A percentile compares a stretch with the other conserved stretches of the same genome.
phyloP scores from a whole-genome alignment of 495 filamentous ascomycete species.

The Penicillium chermesinum region DNA sequence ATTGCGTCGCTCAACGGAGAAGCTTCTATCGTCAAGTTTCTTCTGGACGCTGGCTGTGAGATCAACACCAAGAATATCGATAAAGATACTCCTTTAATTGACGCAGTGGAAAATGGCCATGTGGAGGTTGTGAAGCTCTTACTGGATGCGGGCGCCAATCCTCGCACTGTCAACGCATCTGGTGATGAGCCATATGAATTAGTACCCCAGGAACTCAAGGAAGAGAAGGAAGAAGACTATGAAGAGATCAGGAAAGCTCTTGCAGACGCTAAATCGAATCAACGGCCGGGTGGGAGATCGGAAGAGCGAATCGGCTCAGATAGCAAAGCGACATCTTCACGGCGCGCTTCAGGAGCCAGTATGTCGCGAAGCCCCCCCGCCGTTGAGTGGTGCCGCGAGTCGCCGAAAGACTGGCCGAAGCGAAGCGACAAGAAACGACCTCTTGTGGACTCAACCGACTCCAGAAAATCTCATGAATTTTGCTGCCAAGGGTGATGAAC shows the following conservation, averaged over 20 bases:
- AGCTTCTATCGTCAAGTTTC: slow-evolving; percentile 63
- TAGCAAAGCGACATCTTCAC: slow-evolving; percentile 57
- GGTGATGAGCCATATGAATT: slow-evolving; percentile 85
- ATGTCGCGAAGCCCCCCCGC: slow-evolving; percentile 50
- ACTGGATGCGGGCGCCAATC: slow-evolving; percentile 81
- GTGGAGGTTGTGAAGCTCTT: slow-evolving; percentile 83
- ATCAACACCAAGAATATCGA: slow-evolving; percentile 76
- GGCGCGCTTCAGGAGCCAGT: slow-evolving; percentile 53
- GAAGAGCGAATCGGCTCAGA: slow-evolving; percentile 54
- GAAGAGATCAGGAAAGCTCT: slow-evolving; percentile 49
- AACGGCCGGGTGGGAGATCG: slow-evolving; percentile 52
- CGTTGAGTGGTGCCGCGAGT: slow-evolving; percentile 22
- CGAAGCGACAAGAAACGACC: slow-evolving; percentile 55
- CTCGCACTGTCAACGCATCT: slow-evolving; percentile 76
- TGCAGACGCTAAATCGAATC: slow-evolving; percentile 42
- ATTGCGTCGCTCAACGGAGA: slow-evolving; percentile 82
- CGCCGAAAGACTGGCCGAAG: slow-evolving; percentile 54
- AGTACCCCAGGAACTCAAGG: slow-evolving; percentile 62
- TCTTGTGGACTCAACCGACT: slow-evolving; percentile 58
- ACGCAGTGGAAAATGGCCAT: slow-evolving; percentile 93
- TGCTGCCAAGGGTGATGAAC: slow-evolving; percentile 76
- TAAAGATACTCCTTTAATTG: slow-evolving; percentile 88
- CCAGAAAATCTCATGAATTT: slow-evolving; percentile 71
- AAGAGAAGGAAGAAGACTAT: slow-evolving; percentile 62
- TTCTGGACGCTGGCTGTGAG: slow-evolving; percentile 76